Percentiles rank a stretch among this genome's conserved stretches.
Conservation (phyloP, 2,329 filamentous ascomycete genomes). For the Ophiostoma perfectum region DNA sequence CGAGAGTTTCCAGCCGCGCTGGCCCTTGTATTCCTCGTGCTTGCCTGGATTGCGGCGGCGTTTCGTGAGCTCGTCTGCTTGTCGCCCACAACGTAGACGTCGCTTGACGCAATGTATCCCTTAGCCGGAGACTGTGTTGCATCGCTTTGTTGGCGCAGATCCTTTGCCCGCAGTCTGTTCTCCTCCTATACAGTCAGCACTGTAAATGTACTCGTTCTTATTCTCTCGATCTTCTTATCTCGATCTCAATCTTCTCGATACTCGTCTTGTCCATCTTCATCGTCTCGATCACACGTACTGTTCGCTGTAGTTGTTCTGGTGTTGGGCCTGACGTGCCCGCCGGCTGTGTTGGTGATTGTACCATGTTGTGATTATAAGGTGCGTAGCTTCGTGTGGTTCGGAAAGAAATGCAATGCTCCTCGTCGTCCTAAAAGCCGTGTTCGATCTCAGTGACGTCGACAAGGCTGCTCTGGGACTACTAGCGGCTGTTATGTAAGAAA, state of each 20-base stretch:
- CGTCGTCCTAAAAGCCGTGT: not conserved
- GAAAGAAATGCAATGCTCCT: not conserved
- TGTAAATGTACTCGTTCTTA: not conserved
- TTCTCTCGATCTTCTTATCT: not conserved
- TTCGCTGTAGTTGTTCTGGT: not conserved
- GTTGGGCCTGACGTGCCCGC: not conserved
- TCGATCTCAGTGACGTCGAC: conserved; percentile 1
- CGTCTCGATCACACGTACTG: not conserved
- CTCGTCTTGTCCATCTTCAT: no score
- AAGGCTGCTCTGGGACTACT: conserved; percentile 3
- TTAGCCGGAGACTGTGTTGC: conserved; percentile 48
- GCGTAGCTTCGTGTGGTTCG: not conserved
- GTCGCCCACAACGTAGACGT: conserved; percentile 50
- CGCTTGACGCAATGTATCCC: conserved; percentile 65
- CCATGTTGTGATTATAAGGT: not conserved
- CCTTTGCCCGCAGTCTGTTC: conserved; percentile 18
- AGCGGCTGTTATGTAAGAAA: not conserved
- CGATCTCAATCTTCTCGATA: no score
- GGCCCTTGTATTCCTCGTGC: not conserved
- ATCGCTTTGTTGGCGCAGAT: conserved; percentile 64
- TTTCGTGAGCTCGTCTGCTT: conserved; percentile 6
- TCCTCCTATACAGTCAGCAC: conserved; percentile 12
- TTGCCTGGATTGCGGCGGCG: not conserved
- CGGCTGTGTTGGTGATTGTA: conserved; percentile 4
- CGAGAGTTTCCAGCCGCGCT: not conserved